phyloP scores from a whole-genome alignment of 306 rosid genomes.

The Clitoria ternatea region DNA sequence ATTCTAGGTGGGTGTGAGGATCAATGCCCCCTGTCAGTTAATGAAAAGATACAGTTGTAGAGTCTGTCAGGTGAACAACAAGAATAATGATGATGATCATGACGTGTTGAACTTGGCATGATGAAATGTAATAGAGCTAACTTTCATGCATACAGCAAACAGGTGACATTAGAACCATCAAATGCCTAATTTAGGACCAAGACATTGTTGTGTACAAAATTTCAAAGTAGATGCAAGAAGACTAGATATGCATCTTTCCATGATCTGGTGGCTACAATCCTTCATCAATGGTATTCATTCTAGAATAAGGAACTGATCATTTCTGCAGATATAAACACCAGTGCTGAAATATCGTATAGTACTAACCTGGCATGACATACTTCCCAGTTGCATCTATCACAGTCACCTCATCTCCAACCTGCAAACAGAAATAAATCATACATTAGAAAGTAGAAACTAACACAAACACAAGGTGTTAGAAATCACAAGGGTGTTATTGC shows the following conservation, averaged over 20 bases:
- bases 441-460: conserved; percentile 5
- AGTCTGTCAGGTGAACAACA: neutral
- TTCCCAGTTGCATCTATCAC: conserved; percentile 90
- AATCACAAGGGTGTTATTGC: no score
- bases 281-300: neutral
- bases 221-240: neutral
- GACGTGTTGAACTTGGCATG: neutral
- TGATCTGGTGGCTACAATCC: neutral
- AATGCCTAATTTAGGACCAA: neutral
- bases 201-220: neutral
- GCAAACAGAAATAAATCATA: conserved; percentile 18
- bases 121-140: neutral
- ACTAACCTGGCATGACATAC: conserved; percentile 93
- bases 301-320: neutral
- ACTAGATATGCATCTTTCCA: neutral
- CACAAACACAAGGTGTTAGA: neutral
- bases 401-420: conserved; percentile 80
- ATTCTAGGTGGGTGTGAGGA: conserved; percentile 85
- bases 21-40: conserved; percentile 84
- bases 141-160: neutral
- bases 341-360: neutral
- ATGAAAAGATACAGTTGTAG: conserved; percentile 19
- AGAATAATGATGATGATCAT: no score
- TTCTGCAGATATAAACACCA: neutral
- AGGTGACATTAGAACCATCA: neutral